phyloP scores from a whole-genome alignment of 139 green algal genomes.

The Microglena sp. region DNA sequence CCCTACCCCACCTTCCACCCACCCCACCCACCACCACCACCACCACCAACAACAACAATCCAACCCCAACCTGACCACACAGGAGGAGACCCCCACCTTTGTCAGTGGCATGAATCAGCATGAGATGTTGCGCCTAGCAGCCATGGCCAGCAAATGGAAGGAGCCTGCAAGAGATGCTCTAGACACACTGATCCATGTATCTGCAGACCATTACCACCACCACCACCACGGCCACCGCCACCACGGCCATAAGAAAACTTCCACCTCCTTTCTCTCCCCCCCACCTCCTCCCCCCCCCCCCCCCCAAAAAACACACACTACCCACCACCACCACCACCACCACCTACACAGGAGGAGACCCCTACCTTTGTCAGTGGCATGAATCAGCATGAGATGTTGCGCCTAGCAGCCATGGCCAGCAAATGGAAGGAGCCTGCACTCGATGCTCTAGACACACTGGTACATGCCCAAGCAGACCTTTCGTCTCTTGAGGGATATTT shows the following conservation, averaged over 20 bases:
- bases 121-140: slow-evolving; percentile 32
- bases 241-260: too few species aligned
- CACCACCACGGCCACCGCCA: too few species aligned
- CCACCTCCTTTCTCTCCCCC: too few species aligned
- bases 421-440: slow-evolving; percentile 80
- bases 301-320: too few species aligned
- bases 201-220: too few species aligned
- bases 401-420: slow-evolving; percentile 56
- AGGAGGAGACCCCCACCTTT: slow-evolving; percentile 59
- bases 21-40: too few species aligned
- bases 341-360: slow-evolving; percentile 43
- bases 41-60: too few species aligned
- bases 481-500: slow-evolving; percentile 35
- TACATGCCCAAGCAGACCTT: slow-evolving; percentile 55
- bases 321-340: too few species aligned
- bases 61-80: too few species aligned
- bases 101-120: slow-evolving; percentile 27
- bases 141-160: slow-evolving; percentile 75
- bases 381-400: slow-evolving; percentile 21
- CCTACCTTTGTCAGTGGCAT: slow-evolving; percentile 47
- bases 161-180: slow-evolving; percentile 77
- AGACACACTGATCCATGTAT: slow-evolving; percentile 74
- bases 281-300: too few species aligned
- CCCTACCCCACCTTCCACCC: too few species aligned
- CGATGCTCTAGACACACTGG: slow-evolving; percentile 77